These are phyloP conservation scores for Magnusiomyces suaveolens DNA, from an alignment of 1,139 yeast genomes.

Conservation along the genomic window DNA sequence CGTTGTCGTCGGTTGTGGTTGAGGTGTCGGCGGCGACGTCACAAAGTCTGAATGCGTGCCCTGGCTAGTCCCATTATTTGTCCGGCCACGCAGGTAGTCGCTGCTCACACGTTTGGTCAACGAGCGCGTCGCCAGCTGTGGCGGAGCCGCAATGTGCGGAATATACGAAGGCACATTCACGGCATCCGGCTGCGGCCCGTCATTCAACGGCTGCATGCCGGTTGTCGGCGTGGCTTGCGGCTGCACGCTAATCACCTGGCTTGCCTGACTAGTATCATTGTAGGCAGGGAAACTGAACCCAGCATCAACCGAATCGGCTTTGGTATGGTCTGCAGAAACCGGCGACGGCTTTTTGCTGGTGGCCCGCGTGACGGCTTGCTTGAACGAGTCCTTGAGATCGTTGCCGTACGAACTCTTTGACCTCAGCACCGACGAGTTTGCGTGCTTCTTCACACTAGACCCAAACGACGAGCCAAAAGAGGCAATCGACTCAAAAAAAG, in stretches of 20 bases:
- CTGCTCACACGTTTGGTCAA: not conserved
- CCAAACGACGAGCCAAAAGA: not conserved
- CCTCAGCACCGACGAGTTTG: not conserved
- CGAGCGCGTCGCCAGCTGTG: not conserved
- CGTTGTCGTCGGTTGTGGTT: not conserved
- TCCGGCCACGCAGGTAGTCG: not conserved
- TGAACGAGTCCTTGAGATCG: not conserved
- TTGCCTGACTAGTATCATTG: not conserved
- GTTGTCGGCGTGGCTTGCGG: too few species aligned
- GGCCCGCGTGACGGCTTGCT: not conserved
- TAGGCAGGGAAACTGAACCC: too few species aligned
- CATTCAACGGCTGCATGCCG: too few species aligned
- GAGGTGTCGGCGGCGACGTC: not conserved
- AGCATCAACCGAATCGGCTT: not conserved
- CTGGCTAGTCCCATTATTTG: not conserved
- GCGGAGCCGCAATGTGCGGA: not conserved
- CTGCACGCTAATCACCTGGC: too few species aligned
- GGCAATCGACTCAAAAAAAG: not conserved
- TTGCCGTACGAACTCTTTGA: not conserved
- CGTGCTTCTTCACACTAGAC: not conserved
- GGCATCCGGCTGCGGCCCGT: not conserved
- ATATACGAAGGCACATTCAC: not conserved
- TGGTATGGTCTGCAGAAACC: not conserved
- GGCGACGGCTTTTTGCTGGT: not conserved
- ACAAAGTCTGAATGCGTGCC: not conserved